Evolutionary conservation across 2,329 filamentous ascomycete species (phyloP), one percentile per base, ranked within the genome.

Genomic region (Aspergillus intermedius): DNA sequence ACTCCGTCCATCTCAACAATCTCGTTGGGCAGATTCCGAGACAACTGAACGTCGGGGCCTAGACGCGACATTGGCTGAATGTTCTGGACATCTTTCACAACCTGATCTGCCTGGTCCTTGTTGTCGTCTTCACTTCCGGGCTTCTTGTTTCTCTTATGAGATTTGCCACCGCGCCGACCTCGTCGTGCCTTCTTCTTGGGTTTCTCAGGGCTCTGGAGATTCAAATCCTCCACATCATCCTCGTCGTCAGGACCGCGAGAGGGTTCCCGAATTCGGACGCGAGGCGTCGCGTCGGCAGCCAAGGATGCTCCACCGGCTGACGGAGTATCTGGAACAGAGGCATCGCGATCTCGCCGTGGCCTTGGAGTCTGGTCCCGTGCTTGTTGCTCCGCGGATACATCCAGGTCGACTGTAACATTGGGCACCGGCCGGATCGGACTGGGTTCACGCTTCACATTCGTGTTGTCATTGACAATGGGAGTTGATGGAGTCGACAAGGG

Each of bases 131-230:
- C 76, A 41, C 74, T 73, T 48, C 77, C 76, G 12, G 74, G 76
- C 55, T 80, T 83, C 42, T 66, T 72, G 45, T 66, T 67, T 22
- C 70, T 70, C 50, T 80, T 80, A 53, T 81, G 79, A 51, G 86
- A 82, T 63, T 85, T 78, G 2, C 87, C 86, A 19, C 86, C 87
- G 43, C 87, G 79, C n/a, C 81, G 77, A 3, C 87, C 87, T 48
- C 86, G 77, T 48, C 86, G 84, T 0, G 80, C 77, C 63, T 85
- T 87, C 62, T 82, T 85, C 66, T 85, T 84, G 59, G 83, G 84
- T 50, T 72, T 74, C 37, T 73, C 74, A 13, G 56, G 12, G 17
- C 17, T 49, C 23, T 56, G 62, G 44, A 60, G 54, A 23, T 58
- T 50, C 19, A 65, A 46, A 41, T 64, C 66, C 10, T 66, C 60